A percentile compares a stretch with the other conserved stretches of the same genome.
These are phyloP conservation scores for Torulaspora maleeae DNA, from an alignment of 805 yeast species.

Conservation along the genomic window DNA sequence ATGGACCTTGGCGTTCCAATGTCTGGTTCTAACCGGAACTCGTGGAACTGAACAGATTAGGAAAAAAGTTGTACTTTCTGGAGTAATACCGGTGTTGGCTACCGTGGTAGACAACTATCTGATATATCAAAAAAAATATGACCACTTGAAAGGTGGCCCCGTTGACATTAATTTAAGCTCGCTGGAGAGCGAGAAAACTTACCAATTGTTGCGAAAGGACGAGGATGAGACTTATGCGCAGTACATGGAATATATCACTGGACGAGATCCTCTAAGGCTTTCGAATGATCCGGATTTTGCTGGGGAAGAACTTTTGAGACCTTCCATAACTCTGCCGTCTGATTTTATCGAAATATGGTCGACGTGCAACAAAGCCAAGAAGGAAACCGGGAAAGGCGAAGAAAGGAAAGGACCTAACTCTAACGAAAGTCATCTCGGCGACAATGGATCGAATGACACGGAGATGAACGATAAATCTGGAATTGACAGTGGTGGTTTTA, in stretches of 20 bases:
- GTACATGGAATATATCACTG: constrained; percentile 19
- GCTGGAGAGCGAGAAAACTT: constrained; percentile 17
- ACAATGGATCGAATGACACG: constrained; percentile 1
- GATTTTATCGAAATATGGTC: constrained; percentile 29
- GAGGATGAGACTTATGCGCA: constrained; percentile 20
- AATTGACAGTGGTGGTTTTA: constrained; percentile 13
- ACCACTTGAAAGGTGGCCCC: constrained; percentile 20
- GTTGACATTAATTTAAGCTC: constrained; percentile 18
- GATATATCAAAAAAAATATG: constrained; percentile 36
- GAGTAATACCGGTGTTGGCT: constrained; percentile 84
- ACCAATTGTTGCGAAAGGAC: constrained; percentile 17
- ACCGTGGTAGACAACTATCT: constrained; percentile 88
- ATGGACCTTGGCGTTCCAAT: constrained; percentile 93
- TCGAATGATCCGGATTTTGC: constrained; percentile 12
- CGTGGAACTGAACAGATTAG: constrained; percentile 86
- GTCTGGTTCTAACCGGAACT: constrained; percentile 85
- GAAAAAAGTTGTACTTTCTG: constrained; percentile 83
- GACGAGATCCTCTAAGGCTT: constrained; percentile 17
- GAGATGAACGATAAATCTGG: constrained; percentile 3
- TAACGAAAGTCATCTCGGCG: neutral
- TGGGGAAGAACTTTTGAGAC: constrained; percentile 13
- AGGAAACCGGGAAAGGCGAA: neutral
- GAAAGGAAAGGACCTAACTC: neutral
- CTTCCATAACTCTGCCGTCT: constrained; percentile 18
- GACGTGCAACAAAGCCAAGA: constrained; percentile 3